phyloP scores from a whole-genome alignment of 2,329 filamentous ascomycete genomes.

The Diplocarpon rosae region DNA sequence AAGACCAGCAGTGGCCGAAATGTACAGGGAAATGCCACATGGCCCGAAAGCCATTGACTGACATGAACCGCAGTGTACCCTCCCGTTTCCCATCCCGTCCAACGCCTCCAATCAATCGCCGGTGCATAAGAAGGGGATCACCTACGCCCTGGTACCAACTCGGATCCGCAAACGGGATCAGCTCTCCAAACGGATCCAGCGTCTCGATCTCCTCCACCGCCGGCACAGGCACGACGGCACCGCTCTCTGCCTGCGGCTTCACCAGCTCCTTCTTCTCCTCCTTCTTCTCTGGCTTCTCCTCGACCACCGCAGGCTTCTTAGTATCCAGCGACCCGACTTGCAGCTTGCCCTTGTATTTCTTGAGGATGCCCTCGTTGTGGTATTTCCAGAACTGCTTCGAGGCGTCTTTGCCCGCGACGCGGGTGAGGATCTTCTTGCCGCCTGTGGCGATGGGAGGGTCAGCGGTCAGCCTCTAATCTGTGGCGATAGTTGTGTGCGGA shows the following conservation, averaged over 20 bases:
- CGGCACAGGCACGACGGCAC: conserved; percentile 38
- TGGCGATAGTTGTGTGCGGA: conserved; percentile 4
- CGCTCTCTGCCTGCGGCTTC: conserved; percentile 46
- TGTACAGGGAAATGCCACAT: too few relatives aligned
- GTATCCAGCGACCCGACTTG: conserved; percentile 58
- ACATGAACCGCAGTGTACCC: too few relatives aligned
- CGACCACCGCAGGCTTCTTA: conserved; percentile 46
- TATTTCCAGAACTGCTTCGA: conserved; percentile 29
- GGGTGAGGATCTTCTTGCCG: conserved; percentile 27
- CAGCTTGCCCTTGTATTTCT: conserved; percentile 72
- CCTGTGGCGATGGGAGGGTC: conserved; percentile 22
- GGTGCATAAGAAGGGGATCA: conserved; percentile 4
- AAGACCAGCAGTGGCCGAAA: neutral
- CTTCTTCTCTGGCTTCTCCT: conserved; percentile 20
- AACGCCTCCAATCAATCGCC: too few relatives aligned
- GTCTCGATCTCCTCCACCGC: conserved; percentile 50
- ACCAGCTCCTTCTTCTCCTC: conserved; percentile 35
- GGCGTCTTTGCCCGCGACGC: conserved; percentile 28
- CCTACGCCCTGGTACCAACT: conserved; percentile 89
- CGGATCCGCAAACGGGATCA: conserved; percentile 87
- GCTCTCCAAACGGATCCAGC: conserved; percentile 72
- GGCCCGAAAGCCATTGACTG: too few relatives aligned
- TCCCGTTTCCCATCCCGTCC: too few relatives aligned
- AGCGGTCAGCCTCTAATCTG: too few relatives aligned
- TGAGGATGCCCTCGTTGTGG: conserved; percentile 26